Conservation (phyloP, 2,329 filamentous ascomycete species). For the Paramyrothecium roridum region DNA sequence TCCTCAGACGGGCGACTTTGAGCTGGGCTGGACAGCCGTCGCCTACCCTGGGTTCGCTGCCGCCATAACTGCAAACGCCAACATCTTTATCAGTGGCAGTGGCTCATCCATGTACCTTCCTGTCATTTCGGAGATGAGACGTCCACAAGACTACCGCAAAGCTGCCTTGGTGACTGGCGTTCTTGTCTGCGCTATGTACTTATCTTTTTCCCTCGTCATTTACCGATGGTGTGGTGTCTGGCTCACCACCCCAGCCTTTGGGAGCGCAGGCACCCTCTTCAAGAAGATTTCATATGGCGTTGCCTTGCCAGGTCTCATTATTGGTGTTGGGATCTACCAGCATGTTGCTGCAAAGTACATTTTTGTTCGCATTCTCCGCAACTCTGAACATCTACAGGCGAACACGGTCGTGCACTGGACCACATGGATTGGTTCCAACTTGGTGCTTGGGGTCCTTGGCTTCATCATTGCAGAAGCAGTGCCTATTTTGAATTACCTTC, state of each 20-base stretch:
- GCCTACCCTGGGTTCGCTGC: conserved; percentile 49
- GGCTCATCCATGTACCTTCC: conserved; percentile 31
- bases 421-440: conserved; percentile 30
- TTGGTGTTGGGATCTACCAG: conserved; percentile 22
- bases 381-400: conserved; percentile 30
- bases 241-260: conserved; percentile 24
- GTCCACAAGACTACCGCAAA: conserved; percentile 19
- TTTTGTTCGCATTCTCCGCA: conserved; percentile 34
- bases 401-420: conserved; percentile 31
- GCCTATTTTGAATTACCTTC: conserved; percentile 26
- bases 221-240: conserved; percentile 25
- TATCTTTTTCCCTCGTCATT: conserved; percentile 24
- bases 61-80: conserved; percentile 49
- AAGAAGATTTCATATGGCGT: conserved; percentile 18
- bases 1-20: conserved; percentile 49
- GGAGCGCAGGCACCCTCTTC: conserved; percentile 16
- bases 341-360: conserved; percentile 23
- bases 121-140: conserved; percentile 52
- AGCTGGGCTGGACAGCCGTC: conserved; percentile 51
- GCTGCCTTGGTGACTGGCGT: conserved; percentile 18
- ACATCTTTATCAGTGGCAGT: conserved; percentile 52
- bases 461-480: conserved; percentile 19
- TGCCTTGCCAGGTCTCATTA: conserved; percentile 19
- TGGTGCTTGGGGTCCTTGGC: conserved; percentile 10
- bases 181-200: conserved; percentile 20